Evolutionary conservation across 2,329 filamentous ascomycete species (phyloP).

Genomic region (Ophiostoma montium): DNA sequence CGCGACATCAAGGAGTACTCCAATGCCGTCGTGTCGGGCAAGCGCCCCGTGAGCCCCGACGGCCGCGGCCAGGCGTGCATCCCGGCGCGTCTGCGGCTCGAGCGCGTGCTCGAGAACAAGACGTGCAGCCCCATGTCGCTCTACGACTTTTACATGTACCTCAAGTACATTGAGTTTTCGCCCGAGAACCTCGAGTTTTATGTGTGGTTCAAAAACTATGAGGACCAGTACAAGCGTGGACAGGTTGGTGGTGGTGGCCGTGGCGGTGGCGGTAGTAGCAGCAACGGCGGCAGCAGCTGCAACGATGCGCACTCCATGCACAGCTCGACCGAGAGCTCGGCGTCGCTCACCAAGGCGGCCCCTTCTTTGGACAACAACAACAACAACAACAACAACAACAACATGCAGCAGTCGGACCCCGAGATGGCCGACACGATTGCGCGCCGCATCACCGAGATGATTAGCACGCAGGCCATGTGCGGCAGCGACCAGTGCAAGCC

Average conservation of each 20-base stretch:
- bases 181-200: conserved; percentile 36
- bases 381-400: too few relatives aligned
- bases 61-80: conserved; percentile 23
- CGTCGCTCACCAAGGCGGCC: conserved; percentile 15
- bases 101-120: conserved; percentile 32
- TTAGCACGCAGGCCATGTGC: conserved; percentile 19
- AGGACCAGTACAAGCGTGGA: conserved; percentile 17
- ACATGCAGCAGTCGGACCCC: conserved; percentile 19
- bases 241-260: too few relatives aligned
- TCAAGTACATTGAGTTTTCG: conserved; percentile 35
- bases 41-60: conserved; percentile 23
- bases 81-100: conserved; percentile 26
- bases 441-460: conserved; percentile 18
- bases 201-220: conserved; percentile 33
- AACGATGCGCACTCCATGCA: conserved; percentile 17
- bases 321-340: conserved; percentile 17
- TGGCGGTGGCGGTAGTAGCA: too few relatives aligned
- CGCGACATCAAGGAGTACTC: conserved; percentile 32
- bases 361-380: conserved; percentile 10
- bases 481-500: conserved; percentile 9
- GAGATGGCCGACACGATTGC: conserved; percentile 21
- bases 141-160: conserved; percentile 37
- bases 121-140: conserved; percentile 35
- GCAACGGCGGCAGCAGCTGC: conserved; percentile 15
- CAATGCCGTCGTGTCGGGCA: conserved; percentile 21